Evolutionary conservation across 768 basidiomycete genomes (phyloP).

Genomic region (Pleurotus salmoneostramineus): DNA sequence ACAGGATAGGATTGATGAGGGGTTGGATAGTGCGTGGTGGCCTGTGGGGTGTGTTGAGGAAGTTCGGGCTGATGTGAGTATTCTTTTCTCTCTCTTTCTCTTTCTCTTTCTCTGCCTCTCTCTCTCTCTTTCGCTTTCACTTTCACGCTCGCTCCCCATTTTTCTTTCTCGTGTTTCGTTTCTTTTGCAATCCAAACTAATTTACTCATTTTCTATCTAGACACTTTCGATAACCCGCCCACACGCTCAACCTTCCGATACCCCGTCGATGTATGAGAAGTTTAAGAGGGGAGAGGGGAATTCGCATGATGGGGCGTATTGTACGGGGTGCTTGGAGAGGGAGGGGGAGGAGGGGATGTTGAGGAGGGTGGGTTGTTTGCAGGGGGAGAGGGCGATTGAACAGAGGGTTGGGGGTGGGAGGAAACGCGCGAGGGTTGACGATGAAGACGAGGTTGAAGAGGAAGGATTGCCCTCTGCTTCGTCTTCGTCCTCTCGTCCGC

Average conservation of each 20-base stretch:
- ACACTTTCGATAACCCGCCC: neutral
- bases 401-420: constrained; percentile 7
- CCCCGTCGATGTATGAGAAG: constrained; percentile 4
- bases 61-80: constrained; percentile 6
- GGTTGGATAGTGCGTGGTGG: constrained; percentile 37
- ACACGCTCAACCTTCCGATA: neutral
- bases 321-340: neutral
- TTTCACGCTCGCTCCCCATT: too few relatives aligned
- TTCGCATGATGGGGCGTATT: neutral
- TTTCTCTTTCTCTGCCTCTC: neutral
- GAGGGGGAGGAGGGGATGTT: constrained; percentile 14
- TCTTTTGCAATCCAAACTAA: too few relatives aligned
- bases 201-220: neutral
- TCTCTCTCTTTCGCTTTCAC: too few relatives aligned
- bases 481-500: too few relatives aligned
- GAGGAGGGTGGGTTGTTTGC: constrained; percentile 7
- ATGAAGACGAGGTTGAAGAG: constrained; percentile 13
- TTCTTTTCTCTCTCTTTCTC: neutral
- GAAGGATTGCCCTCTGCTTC: too few relatives aligned
- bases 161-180: too few relatives aligned
- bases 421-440: constrained; percentile 11
- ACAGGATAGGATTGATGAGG: constrained; percentile 21
- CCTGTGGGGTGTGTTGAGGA: constrained; percentile 21
- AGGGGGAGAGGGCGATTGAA: neutral
- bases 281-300: constrained; percentile 10